These are phyloP conservation scores for Aspergillus novofumigatus DNA, from an alignment of 2,329 filamentous ascomycete species.

Conservation along the genomic window DNA sequence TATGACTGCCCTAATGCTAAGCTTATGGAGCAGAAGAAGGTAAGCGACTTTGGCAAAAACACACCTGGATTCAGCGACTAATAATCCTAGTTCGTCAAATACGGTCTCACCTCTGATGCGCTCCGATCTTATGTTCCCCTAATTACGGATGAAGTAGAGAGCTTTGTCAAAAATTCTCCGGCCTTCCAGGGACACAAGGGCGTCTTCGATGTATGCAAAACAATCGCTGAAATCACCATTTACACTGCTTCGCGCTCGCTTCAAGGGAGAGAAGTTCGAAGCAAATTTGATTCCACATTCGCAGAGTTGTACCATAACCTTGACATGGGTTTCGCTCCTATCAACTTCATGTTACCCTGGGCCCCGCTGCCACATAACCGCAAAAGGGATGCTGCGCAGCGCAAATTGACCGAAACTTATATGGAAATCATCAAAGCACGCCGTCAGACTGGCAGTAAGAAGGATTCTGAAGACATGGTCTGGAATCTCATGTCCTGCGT, in stretches of 20 bases:
- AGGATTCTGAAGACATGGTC: slow-evolving; percentile 71
- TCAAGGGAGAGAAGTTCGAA: slow-evolving; percentile 78
- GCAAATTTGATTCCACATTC: slow-evolving; percentile 73
- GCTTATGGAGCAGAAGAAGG: slow-evolving; percentile 95
- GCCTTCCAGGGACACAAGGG: slow-evolving; percentile 66
- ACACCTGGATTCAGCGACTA: slow-evolving; percentile 19
- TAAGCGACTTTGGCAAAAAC: slow-evolving; percentile 36
- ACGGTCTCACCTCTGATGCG: slow-evolving; percentile 58
- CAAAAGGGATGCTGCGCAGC: slow-evolving; percentile 72
- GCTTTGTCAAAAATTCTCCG: slow-evolving; percentile 65
- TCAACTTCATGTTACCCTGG: slow-evolving; percentile 91
- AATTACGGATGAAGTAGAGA: slow-evolving; percentile 69
- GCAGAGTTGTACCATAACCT: slow-evolving; percentile 82
- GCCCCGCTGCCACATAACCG: slow-evolving; percentile 84
- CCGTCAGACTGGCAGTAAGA: slow-evolving; percentile 50
- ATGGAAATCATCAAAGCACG: slow-evolving; percentile 75
- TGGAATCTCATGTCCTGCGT: slow-evolving; percentile 81
- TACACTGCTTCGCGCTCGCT: slow-evolving; percentile 84
- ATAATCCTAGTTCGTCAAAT: slow-evolving; percentile 55
- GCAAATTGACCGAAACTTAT: slow-evolving; percentile 76
- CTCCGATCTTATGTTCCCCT: slow-evolving; percentile 70
- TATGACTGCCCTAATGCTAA: slow-evolving; percentile 90
- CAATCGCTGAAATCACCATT: slow-evolving; percentile 82
- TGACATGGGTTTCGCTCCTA: slow-evolving; percentile 81
- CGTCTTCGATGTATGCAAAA: slow-evolving; percentile 65